Evolutionary conservation across 148 eudicot genomes (phyloP).

Genomic region (Nyssa sinensis): DNA sequence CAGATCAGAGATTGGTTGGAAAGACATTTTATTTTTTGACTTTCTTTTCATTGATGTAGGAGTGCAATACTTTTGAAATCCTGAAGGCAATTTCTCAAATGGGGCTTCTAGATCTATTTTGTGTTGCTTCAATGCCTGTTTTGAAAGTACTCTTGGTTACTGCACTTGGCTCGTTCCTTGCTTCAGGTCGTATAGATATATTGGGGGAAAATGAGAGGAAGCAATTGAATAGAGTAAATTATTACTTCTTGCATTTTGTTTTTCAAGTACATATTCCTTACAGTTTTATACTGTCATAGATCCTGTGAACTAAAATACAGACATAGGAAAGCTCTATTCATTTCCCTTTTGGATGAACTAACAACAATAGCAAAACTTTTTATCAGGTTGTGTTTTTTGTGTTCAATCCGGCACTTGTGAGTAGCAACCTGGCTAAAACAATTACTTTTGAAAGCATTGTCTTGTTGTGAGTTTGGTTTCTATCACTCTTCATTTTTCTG

Average conservation of each 20-base stretch:
- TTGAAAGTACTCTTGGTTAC: slow-evolving; percentile 44
- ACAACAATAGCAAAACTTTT: neutral
- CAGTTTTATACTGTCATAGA: neutral
- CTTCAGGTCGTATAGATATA: slow-evolving; percentile 32
- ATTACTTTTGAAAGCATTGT: slow-evolving; percentile 30
- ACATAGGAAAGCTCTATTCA: neutral
- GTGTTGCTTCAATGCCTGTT: slow-evolving; percentile 45
- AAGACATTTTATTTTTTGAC: neutral
- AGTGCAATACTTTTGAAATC: neutral
- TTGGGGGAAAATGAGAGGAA: slow-evolving; percentile 33
- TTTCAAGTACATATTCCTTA: neutral
- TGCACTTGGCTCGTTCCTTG: slow-evolving; percentile 43
- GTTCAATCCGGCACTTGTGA: slow-evolving; percentile 48
- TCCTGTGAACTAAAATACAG: neutral
- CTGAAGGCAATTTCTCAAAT: neutral
- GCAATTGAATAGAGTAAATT: slow-evolving; percentile 36
- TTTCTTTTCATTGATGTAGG: neutral
- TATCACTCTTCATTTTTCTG: neutral
- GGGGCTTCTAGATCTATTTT: slow-evolving; percentile 38
- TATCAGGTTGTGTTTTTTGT: slow-evolving; percentile 44
- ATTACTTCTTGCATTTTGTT: neutral
- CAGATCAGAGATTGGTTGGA: too few relatives aligned
- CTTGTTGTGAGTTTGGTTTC: slow-evolving; percentile 27
- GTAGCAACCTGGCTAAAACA: slow-evolving; percentile 40
- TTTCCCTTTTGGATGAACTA: neutral